These are phyloP conservation scores for Pythium apleroticum DNA, from an alignment of 352 stramenopile species.

Conservation along the genomic window DNA sequence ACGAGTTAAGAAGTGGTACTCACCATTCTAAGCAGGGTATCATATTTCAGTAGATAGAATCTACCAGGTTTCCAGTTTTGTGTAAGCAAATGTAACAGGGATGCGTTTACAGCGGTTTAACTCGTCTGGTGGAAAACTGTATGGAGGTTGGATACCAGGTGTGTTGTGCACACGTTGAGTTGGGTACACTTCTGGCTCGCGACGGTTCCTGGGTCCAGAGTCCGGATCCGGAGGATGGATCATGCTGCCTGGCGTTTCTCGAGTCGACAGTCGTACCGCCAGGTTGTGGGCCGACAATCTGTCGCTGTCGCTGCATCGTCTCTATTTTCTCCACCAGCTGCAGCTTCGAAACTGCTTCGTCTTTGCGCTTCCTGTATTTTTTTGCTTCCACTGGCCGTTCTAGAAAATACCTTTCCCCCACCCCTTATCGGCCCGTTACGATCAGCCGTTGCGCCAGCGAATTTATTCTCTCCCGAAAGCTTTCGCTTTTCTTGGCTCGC, in stretches of 20 bases:
- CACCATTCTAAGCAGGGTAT: too few species aligned
- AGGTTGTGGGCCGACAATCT: neutral
- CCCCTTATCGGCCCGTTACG: conserved; percentile 11
- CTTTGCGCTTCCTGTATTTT: neutral
- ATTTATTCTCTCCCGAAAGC: conserved; percentile 5
- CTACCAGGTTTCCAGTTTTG: too few species aligned
- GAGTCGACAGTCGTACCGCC: neutral
- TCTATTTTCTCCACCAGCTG: conserved; percentile 5
- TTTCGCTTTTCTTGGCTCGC: neutral
- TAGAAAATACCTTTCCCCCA: conserved; percentile 2
- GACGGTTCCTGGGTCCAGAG: conserved; percentile 1
- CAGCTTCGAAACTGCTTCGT: conserved; percentile 5
- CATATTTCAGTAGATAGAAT: too few species aligned
- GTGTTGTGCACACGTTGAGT: too few species aligned
- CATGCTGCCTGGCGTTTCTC: neutral
- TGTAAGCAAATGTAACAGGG: too few species aligned
- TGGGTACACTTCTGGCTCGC: conserved; percentile 7
- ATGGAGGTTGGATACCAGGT: too few species aligned
- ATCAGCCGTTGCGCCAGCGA: conserved; percentile 1
- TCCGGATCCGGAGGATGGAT: neutral
- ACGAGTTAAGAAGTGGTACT: too few species aligned
- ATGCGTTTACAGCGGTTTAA: too few species aligned
- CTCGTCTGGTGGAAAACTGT: too few species aligned
- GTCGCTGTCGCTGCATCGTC: neutral
- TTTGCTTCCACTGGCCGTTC: neutral